Conservation (phyloP, 805 yeast genomes). For the Starmerella geochares region DNA sequence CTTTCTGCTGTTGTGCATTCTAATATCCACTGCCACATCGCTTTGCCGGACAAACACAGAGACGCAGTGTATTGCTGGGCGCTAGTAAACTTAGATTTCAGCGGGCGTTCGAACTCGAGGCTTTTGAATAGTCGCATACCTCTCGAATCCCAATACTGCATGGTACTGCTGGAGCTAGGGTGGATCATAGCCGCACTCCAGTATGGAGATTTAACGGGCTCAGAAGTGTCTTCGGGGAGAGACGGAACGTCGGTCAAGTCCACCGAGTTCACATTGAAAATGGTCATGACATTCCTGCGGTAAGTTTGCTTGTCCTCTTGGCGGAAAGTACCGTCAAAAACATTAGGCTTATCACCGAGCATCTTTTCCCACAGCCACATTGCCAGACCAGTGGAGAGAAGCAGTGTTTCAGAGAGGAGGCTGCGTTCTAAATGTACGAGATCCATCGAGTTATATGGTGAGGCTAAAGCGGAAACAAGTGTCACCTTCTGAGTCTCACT, state of each 20-base stretch:
- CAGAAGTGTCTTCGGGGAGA: background rate
- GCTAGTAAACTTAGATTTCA: slow-evolving; percentile 17
- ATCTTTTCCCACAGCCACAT: slow-evolving; percentile 51
- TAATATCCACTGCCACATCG: slow-evolving; percentile 75
- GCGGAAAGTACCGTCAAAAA: slow-evolving; percentile 39
- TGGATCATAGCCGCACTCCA: slow-evolving; percentile 71
- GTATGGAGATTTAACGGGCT: slow-evolving; percentile 40
- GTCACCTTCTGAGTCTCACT: slow-evolving; percentile 31
- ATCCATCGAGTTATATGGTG: slow-evolving; percentile 61
- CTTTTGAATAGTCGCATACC: slow-evolving; percentile 56
- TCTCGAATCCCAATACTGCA: slow-evolving; percentile 63
- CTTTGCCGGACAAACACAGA: slow-evolving; percentile 62
- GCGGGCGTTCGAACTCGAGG: slow-evolving; percentile 30
- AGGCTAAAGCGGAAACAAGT: slow-evolving; percentile 35
- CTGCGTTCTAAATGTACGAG: slow-evolving; percentile 60
- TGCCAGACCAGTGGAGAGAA: slow-evolving; percentile 52
- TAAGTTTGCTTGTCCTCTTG: background rate
- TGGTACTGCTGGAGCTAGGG: slow-evolving; percentile 74
- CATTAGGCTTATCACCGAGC: slow-evolving; percentile 58
- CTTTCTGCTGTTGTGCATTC: slow-evolving; percentile 73
- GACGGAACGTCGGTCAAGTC: background rate
- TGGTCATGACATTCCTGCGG: background rate
- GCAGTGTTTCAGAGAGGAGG: slow-evolving; percentile 43
- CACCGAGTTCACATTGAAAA: slow-evolving; percentile 1
- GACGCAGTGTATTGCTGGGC: slow-evolving; percentile 26